Base-by-base conservation (phyloP, 2,329 filamentous ascomycete genomes). In the Rutstroemia sp. region DNA sequence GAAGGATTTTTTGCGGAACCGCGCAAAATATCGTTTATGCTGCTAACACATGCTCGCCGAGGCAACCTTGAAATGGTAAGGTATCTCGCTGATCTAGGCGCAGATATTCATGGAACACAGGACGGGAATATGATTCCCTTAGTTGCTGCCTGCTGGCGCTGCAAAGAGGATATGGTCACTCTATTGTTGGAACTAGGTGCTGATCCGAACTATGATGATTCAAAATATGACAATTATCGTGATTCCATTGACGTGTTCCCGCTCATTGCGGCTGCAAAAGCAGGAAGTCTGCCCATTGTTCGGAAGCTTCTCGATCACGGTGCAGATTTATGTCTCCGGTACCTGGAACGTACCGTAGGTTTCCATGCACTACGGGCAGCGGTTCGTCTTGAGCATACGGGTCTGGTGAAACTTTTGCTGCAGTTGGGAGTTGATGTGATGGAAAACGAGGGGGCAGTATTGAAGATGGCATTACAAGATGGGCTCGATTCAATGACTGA, bases 291-390 rank as follows among this genome's bases (percentile, higher is more conserved):
- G 8, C n/a, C 4, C 14, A 52, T 58, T 3, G n/a, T 58, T 14
- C 30, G 6, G 18, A 41, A 53, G 18, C 41, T 61, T 18, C 30
- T 61, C 6, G 38, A 56, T 34, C 42, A 37, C 5, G 54, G 55
- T n/a, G 54, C 51, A 2, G 10, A 16, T 38, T 9, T 49, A 19
- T 1, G 7, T 4, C 8, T 42, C 1, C 19, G 3, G 39, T n/a
- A 42, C 6, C 9, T 19, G 14, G 8, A 14, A 1, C 14, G 5
- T 18, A 42, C n/a, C 4, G 19, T 42, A 19, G 16, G 39, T 8
- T 42, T 14, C 39, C 4, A 42, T 18, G 39, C 19, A 9, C 39
- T 21, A 2, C n/a, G 23, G 3, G 25, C 30, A 8, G 18, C 30
- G 9, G 30, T 34, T 14, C 10, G 10, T 34, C 10, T 12, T 1